Percentiles rank a stretch among this genome's conserved stretches.
These are phyloP conservation scores for Rhizopus arrhizus DNA, from an alignment of 371 early-diverging fungal genomes.

Conservation along the genomic window DNA sequence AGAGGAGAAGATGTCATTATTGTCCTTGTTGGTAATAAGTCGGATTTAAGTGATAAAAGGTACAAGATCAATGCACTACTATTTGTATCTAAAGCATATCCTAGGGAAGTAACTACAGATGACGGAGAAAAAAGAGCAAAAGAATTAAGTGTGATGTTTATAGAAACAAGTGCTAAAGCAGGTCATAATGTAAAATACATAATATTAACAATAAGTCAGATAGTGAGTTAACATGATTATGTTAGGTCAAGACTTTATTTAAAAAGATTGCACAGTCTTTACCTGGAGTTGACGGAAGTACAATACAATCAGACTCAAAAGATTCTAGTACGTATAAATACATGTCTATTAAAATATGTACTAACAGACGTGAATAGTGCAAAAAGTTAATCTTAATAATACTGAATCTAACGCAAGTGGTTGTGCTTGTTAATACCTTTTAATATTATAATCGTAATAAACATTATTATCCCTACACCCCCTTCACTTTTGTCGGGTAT, in stretches of 20 bases:
- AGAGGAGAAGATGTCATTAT: slow-evolving; percentile 96
- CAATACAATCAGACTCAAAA: slow-evolving; percentile 35
- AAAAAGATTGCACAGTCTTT: slow-evolving; percentile 92
- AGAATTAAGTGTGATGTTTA: slow-evolving; percentile 91
- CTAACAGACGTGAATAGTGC: slow-evolving; percentile 19
- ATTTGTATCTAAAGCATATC: neutral
- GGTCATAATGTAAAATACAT: slow-evolving; percentile 79
- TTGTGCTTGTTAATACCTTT: slow-evolving; percentile 32
- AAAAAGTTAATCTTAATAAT: slow-evolving; percentile 36
- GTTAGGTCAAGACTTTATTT: slow-evolving; percentile 82
- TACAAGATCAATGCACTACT: slow-evolving; percentile 20
- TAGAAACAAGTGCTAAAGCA: slow-evolving; percentile 96
- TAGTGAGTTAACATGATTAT: neutral
- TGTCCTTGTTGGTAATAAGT: slow-evolving; percentile 98
- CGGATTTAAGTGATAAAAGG: slow-evolving; percentile 90
- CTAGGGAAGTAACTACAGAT: slow-evolving; percentile 86
- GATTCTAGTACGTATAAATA: slow-evolving; percentile 26
- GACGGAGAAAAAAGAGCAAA: slow-evolving; percentile 94
- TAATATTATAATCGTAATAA: no score
- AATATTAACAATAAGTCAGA: neutral
- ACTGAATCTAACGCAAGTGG: slow-evolving; percentile 29
- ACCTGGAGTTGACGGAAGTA: slow-evolving; percentile 79
- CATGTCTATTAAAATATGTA: neutral
- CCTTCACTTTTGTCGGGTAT: neutral
- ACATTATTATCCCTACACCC: no score